Conservation (phyloP, 1,284 basidiomycete species). For the Cystobasidium pallidum region DNA sequence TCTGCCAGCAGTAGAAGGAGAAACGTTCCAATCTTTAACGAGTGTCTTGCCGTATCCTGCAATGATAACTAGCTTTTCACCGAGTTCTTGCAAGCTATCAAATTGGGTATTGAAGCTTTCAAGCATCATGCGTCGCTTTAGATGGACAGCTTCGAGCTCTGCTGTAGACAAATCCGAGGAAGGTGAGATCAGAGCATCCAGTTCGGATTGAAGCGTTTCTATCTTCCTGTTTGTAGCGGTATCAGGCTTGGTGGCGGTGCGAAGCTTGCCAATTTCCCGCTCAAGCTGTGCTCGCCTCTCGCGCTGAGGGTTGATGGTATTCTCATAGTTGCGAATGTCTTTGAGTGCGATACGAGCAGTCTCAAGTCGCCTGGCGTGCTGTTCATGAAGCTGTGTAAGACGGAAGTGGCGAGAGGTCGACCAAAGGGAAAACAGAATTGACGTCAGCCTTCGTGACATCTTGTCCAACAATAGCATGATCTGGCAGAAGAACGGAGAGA, state of each 20-base stretch:
- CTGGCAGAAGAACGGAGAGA: not conserved
- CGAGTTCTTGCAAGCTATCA: constrained; percentile 49
- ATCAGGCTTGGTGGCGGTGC: constrained; percentile 42
- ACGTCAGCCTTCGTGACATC: no score
- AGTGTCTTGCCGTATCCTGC: constrained; percentile 51
- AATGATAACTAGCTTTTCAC: constrained; percentile 53
- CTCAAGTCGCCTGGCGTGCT: constrained; percentile 46
- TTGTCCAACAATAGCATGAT: no score
- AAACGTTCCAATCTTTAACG: constrained; percentile 48
- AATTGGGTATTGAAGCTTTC: constrained; percentile 50
- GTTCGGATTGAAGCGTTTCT: constrained; percentile 37
- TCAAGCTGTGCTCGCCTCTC: constrained; percentile 36
- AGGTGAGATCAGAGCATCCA: constrained; percentile 42
- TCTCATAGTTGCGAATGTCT: constrained; percentile 52
- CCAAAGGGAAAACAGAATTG: not conserved
- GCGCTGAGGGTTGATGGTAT: constrained; percentile 47
- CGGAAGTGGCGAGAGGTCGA: not conserved
- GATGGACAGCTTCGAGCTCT: constrained; percentile 36
- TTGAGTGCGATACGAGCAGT: constrained; percentile 47
- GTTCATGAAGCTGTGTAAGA: constrained; percentile 28
- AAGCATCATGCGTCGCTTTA: constrained; percentile 52
- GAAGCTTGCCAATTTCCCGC: constrained; percentile 35
- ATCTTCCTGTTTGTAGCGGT: constrained; percentile 41
- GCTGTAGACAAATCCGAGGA: constrained; percentile 46
- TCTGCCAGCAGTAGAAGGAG: constrained; percentile 44